Evolutionary conservation across 2,329 filamentous ascomycete species (phyloP).

Genomic region (Penicillium sp.): DNA sequence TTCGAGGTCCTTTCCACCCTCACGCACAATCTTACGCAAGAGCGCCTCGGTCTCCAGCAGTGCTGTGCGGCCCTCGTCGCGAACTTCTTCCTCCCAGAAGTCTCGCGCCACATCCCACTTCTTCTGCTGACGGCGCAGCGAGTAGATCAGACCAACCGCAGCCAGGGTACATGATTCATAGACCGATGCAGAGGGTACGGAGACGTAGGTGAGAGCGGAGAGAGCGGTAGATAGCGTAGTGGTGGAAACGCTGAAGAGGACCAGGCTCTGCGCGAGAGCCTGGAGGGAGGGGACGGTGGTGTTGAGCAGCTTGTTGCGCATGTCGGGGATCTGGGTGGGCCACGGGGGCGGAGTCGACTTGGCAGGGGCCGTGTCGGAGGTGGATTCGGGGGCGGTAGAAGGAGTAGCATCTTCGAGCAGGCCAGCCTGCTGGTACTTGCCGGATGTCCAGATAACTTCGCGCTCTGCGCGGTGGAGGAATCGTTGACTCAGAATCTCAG

Average conservation of each 20-base stretch:
- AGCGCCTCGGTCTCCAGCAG: conserved; percentile 58
- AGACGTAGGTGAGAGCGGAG: conserved; percentile 59
- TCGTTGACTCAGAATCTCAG: conserved; percentile 73
- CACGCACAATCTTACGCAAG: conserved; percentile 52
- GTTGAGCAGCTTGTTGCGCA: conserved; percentile 67
- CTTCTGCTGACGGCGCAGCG: conserved; percentile 61
- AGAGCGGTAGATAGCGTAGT: conserved; percentile 65
- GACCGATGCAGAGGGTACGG: conserved; percentile 54
- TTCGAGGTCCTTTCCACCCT: conserved; percentile 45
- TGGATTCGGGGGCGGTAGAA: conserved; percentile 12
- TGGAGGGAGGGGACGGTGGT: conserved; percentile 72
- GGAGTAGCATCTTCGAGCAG: conserved; percentile 43
- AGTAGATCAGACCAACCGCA: conserved; percentile 61
- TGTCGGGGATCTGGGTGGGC: conserved; percentile 74
- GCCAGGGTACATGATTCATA: conserved; percentile 65
- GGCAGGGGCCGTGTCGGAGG: conserved; percentile 12
- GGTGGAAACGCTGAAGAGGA: conserved; percentile 75
- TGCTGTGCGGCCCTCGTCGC: conserved; percentile 61
- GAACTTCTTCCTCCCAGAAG: conserved; percentile 56
- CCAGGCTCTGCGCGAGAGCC: conserved; percentile 71
- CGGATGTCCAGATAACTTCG: conserved; percentile 79
- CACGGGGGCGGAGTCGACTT: conserved; percentile 53
- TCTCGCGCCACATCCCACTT: conserved; percentile 60
- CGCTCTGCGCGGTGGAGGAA: conserved; percentile 81
- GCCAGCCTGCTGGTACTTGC: conserved; percentile 70